These are phyloP conservation scores for Pelargonium citronellum DNA, from an alignment of 441 rosid genomes.

Conservation along the genomic window DNA sequence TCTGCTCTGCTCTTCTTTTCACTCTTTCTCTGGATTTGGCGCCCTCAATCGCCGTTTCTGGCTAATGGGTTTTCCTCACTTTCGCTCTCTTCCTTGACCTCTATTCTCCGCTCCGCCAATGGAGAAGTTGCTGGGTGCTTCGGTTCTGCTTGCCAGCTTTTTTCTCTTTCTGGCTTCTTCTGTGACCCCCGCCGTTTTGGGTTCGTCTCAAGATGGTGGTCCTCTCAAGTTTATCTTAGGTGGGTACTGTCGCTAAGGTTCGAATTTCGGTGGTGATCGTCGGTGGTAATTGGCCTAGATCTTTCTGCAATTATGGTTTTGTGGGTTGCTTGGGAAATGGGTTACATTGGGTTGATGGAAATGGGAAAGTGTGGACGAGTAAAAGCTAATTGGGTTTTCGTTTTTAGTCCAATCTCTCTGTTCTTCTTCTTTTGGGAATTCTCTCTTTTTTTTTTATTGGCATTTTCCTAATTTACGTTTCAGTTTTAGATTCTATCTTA, in stretches of 20 bases:
- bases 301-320: background rate
- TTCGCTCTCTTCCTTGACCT: no score
- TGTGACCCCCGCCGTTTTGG: no score
- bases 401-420: background rate
- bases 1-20: no score
- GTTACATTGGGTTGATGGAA: background rate
- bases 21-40: no score
- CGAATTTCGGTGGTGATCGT: background rate
- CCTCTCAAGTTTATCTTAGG: conserved; percentile 5
- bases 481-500: background rate
- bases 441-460: background rate
- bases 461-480: background rate
- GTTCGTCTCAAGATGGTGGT: background rate
- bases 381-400: background rate
- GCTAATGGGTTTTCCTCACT: no score
- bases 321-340: conserved; percentile 4
- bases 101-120: no score
- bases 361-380: background rate
- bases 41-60: no score
- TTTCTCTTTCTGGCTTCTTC: no score
- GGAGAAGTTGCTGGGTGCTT: no score
- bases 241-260: background rate
- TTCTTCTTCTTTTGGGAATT: background rate
- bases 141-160: no score
- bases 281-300: background rate